phyloP scores from a whole-genome alignment of 176 grass and related monocot species.

The Aegilops sharonensis region DNA sequence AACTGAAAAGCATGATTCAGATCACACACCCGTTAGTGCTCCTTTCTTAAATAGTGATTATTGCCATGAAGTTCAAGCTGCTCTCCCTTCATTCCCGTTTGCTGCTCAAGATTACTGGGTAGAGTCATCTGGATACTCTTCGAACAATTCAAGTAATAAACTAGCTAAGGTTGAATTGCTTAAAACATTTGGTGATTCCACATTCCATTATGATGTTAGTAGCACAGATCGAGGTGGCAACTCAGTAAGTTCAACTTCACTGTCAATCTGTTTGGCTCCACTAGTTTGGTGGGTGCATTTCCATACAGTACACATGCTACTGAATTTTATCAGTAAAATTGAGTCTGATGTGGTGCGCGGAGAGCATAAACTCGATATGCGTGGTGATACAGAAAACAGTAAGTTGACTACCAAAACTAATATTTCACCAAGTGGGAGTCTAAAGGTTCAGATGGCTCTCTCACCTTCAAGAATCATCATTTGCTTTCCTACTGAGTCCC shows the following conservation, averaged over 20 bases:
- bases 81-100: conserved; percentile 64
- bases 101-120: conserved; percentile 23
- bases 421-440: neutral
- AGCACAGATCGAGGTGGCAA: conserved; percentile 56
- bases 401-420: conserved; percentile 22
- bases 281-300: conserved; percentile 84
- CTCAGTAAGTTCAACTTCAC: conserved; percentile 49
- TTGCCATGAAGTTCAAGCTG: conserved; percentile 64
- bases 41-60: conserved; percentile 64
- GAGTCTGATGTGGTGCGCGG: conserved; percentile 34
- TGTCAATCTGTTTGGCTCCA: conserved; percentile 64
- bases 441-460: conserved; percentile 60
- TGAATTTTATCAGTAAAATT: conserved; percentile 60
- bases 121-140: conserved; percentile 35
- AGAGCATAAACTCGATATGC: conserved; percentile 29
- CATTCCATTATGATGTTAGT: conserved; percentile 58
- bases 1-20: conserved; percentile 21
- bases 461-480: conserved; percentile 59
- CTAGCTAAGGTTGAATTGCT: conserved; percentile 64
- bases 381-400: conserved; percentile 30
- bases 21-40: conserved; percentile 21
- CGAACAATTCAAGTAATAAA: conserved; percentile 23
- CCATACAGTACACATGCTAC: conserved; percentile 64
- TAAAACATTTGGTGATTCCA: conserved; percentile 71
- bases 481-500: conserved; percentile 69